These are phyloP conservation scores for Daphne laureola DNA, from an alignment of 441 rosid genomes.

Conservation along the genomic window DNA sequence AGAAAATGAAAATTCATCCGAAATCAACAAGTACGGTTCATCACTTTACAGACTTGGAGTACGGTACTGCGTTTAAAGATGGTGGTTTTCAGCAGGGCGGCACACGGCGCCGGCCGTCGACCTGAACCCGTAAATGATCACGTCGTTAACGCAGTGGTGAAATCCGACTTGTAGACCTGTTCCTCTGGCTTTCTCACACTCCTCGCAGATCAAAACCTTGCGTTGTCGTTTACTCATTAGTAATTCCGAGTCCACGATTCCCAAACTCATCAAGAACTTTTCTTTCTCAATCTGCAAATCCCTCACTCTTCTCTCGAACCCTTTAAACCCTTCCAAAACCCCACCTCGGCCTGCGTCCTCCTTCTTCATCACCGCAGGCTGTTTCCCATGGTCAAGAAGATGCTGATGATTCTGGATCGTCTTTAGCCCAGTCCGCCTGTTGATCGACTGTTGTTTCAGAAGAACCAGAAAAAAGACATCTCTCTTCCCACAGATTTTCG, in stretches of 20 bases:
- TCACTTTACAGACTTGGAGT: too few relatives aligned
- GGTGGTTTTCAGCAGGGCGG: conserved; percentile 27
- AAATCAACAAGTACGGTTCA: too few relatives aligned
- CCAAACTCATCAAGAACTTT: conserved; percentile 28
- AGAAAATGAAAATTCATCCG: too few relatives aligned
- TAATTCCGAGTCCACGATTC: conserved; percentile 10
- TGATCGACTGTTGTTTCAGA: conserved; percentile 21
- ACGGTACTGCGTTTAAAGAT: too few relatives aligned
- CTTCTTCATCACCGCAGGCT: conserved; percentile 29
- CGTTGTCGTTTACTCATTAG: conserved; percentile 1
- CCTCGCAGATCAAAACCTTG: conserved; percentile 23
- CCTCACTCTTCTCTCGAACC: conserved; percentile 20
- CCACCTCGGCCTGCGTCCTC: conserved; percentile 1
- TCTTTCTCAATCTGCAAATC: conserved; percentile 24
- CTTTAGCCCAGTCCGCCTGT: conserved; percentile 20
- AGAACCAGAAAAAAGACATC: conserved; percentile 29
- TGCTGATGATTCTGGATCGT: conserved; percentile 9
- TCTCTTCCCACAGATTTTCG: conserved; percentile 17
- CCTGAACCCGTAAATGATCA: conserved; percentile 34
- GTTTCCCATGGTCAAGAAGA: neutral
- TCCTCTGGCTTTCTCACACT: conserved; percentile 25
- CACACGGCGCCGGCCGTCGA: conserved; percentile 42
- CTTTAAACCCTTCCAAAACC: conserved; percentile 14
- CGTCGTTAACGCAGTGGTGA: conserved; percentile 40
- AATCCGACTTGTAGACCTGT: conserved; percentile 26